Percentiles rank a stretch among this genome's conserved stretches.
phyloP scores from a whole-genome alignment of 78 protist genomes.

The Pelomyxa schiedti region DNA sequence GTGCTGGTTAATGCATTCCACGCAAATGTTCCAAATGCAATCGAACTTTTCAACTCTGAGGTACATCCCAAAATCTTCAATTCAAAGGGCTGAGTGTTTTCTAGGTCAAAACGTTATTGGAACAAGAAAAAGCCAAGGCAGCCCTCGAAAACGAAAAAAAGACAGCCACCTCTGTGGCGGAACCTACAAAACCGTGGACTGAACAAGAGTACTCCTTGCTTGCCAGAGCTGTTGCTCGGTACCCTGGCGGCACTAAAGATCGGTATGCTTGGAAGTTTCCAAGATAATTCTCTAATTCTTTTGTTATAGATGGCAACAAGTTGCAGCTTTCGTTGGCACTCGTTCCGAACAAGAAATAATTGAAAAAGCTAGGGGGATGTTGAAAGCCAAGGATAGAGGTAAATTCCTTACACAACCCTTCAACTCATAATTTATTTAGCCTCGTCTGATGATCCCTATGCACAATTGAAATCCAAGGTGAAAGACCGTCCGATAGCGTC shows the following conservation, averaged over 20 bases:
- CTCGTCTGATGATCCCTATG: neutral
- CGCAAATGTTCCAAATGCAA: too few species aligned
- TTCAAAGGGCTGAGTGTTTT: too few species aligned
- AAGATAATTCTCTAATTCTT: constrained; percentile 43
- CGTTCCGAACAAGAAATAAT: constrained; percentile 49
- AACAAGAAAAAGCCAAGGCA: too few species aligned
- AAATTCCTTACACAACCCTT: neutral
- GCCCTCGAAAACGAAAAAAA: too few species aligned
- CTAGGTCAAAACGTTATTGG: too few species aligned
- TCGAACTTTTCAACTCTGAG: too few species aligned
- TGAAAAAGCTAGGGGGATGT: constrained; percentile 33
- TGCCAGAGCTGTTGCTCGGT: constrained; percentile 60
- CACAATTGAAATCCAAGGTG: neutral
- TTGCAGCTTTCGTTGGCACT: constrained; percentile 42
- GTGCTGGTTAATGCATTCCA: too few species aligned
- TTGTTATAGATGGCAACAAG: constrained; percentile 44
- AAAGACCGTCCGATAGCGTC: neutral
- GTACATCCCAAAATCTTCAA: too few species aligned
- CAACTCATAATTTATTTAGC: neutral
- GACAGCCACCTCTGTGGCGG: too few species aligned
- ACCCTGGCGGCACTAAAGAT: too few species aligned
- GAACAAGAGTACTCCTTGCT: constrained; percentile 46
- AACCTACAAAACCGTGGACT: constrained; percentile 51
- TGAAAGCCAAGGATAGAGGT: too few species aligned
- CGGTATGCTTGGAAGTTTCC: too few species aligned